Evolutionary conservation across 257 asterid species (phyloP).

Genomic region (Nemophila menziesii): DNA sequence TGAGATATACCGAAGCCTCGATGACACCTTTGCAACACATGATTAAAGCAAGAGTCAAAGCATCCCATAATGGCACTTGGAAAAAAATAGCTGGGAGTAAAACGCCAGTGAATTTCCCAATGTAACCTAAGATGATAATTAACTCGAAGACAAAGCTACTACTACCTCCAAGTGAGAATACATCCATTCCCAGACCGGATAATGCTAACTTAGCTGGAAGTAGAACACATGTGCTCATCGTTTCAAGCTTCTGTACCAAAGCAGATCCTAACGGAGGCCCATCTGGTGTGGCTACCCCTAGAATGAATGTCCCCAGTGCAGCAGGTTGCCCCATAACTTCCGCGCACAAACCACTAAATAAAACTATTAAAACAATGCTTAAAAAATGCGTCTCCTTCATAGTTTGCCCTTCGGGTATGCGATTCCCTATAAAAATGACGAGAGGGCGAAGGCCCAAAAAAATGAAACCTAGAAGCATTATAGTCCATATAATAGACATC

Average conservation of each 20-base stretch:
- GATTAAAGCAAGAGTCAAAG: conserved; percentile 36
- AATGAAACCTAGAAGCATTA: conserved; percentile 3
- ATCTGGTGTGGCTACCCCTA: conserved; percentile 33
- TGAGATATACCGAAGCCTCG: conserved; percentile 32
- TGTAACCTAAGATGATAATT: conserved; percentile 26
- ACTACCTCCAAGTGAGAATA: conserved; percentile 11
- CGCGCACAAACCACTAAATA: conserved; percentile 24
- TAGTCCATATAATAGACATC: conserved; percentile 4
- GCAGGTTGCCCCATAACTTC: conserved; percentile 43
- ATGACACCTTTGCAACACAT: conserved; percentile 53
- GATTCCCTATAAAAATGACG: conserved; percentile 12
- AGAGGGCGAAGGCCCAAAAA: conserved; percentile 22
- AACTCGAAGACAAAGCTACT: conserved; percentile 7
- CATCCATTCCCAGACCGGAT: conserved; percentile 26
- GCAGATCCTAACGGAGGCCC: conserved; percentile 41
- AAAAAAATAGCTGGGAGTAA: conserved; percentile 28
- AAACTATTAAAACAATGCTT: conserved; percentile 13
- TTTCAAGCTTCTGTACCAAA: conserved; percentile 25
- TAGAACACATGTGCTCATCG: conserved; percentile 23
- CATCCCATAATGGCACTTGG: conserved; percentile 26
- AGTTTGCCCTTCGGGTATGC: conserved; percentile 27
- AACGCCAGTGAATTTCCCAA: conserved; percentile 29
- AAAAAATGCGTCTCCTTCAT: conserved; percentile 40
- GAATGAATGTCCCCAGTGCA: conserved; percentile 32
- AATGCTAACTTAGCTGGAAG: conserved; percentile 49